Base-by-base conservation (phyloP, 345 rosid genomes). In the Melastoma malabathricum region DNA sequence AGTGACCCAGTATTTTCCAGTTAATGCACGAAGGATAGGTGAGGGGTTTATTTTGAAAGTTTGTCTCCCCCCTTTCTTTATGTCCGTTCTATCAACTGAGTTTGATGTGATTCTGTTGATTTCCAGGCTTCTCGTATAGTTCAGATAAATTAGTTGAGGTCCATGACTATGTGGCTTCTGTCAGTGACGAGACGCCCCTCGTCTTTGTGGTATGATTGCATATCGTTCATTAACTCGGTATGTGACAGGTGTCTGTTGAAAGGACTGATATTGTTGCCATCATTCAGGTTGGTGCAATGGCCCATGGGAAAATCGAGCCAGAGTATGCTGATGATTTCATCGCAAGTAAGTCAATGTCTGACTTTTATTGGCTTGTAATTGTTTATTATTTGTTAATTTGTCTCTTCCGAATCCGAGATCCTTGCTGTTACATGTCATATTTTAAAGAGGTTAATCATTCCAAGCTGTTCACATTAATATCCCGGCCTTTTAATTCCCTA, bases 261-360 rank as follows among this genome's bases (percentile, higher is more conserved):
- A 46, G 44, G 15, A 34, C 53, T 52, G 10, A 47, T 10, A 48
- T 48, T n/a, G 15, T 61, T 39, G 18, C 13, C 54, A 5, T 39
- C 54, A 5, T 39, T 52, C 74, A 84, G 93, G 77, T 84, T 59
- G 94, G 98, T 54, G 89, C 96, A 3, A 84, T 90, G 98, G 76
- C 96, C 13, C 96, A 90, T 22, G 96, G 96, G 46, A 85, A 79
- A 59, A 75, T 85, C 39, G 67, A 73, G 1, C 59, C 66, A 0
- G 83, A 82, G 13, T 82, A 85, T 44, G 65, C 74, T 0, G 87
- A 85, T 18, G 87, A 85, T 62, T 67, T 67, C 54, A 68, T 85
- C 48, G 70, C 95, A 6, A 68, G 95, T 85, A 19, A 57, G 60
- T 61, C 38, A 9, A 38, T 49, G 31, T 16, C 44, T 1, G 43